Base-by-base conservation (phyloP, 441 rosid species). In the Jatropha podagrica region DNA sequence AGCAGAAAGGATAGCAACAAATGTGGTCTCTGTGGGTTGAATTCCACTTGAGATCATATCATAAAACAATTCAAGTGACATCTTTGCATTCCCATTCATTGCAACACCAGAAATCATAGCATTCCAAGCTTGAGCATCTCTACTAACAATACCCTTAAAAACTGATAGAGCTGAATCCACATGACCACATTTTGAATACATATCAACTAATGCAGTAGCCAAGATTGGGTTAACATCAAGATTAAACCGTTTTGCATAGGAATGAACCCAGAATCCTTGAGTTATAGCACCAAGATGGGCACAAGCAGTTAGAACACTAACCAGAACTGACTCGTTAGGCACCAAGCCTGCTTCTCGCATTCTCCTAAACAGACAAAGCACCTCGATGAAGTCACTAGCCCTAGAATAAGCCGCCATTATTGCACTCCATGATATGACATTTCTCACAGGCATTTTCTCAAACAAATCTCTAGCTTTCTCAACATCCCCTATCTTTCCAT, bases 291-390 rank as follows among this genome's bases (percentile, higher is more conserved):
- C 85, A 4, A 84, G 80, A 67, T 81, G 78, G 14, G 83, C 80
- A 77, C 83, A 81, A 12, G 83, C 85, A 23, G 85, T 84, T 37
- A 83, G 73, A 11, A 77, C 81, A 62, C 76, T 84, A 20, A 84
- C 86, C 74, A 84, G 83, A 56, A 76, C 76, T 1, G 86, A 81
- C 70, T 84, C 86, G 18, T 84, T 84, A 44, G 85, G 87, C 38
- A 26, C 69, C 11, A 71, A 55, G 9, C 77, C 79, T 7, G 12
- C 54, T 58, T 74, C 75, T 61, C 76, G 83, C 84, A 84, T 84
- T 63, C 65, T 67, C 67, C 75, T 59, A 42, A 84, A 84, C 69
- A 84, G 75, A 58, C 59, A 73, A 26, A 84, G 75, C 58, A 82
- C 87, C 75, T 84, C 85, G 49, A 64, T 80, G 60, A 76, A 84